Evolutionary conservation across 768 basidiomycete genomes (phyloP), one percentile per base, ranked within the genome.

Genomic region (Roridomyces roridus): DNA sequence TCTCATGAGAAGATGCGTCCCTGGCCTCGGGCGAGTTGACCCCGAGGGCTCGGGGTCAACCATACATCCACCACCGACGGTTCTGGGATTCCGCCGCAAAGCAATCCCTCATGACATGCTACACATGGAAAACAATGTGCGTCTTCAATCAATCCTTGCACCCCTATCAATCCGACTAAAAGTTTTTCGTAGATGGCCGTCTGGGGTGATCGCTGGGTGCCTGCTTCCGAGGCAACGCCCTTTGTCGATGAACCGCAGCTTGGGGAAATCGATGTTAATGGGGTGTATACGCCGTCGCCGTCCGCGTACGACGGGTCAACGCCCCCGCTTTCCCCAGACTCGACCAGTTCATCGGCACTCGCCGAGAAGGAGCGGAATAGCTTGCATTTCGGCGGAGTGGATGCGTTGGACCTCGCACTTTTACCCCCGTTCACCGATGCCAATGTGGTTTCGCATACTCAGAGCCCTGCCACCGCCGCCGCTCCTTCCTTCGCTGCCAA

Each of bases 161-260:
- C n/a, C n/a, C n/a, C n/a, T n/a, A n/a, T n/a, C n/a, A n/a, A n/a
- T n/a, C n/a, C n/a, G n/a, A n/a, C n/a, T n/a, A n/a, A n/a, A n/a
- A n/a, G n/a, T n/a, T n/a, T n/a, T n/a, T n/a, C n/a, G n/a, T 26
- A 59, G 57, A 53, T 59, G 51, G 28, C 18, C 2, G 42, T 53
- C 20, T 59, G 57, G 57, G 57, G 57, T 31, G 51, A 42, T 21
- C 57, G 57, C 14, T 59, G 57, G 57, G n/a, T 59, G 21, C 46
- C 40, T 12, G 40, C 57, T 2, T 23, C 42, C 34, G 25, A 28
- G 29, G 29, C 29, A 7, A 14, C 14, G 9, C 57, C 57, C 5
- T 53, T 51, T 39, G 48, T 46, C 23, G 46, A 51, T 35, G 57
- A 46, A 29, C 48, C 51, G 5, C 57, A 59, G 31, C 51, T 44